Percentiles rank a stretch among this genome's conserved stretches.
phyloP scores from a whole-genome alignment of 345 rosid species.

The Kernera saxatilis region DNA sequence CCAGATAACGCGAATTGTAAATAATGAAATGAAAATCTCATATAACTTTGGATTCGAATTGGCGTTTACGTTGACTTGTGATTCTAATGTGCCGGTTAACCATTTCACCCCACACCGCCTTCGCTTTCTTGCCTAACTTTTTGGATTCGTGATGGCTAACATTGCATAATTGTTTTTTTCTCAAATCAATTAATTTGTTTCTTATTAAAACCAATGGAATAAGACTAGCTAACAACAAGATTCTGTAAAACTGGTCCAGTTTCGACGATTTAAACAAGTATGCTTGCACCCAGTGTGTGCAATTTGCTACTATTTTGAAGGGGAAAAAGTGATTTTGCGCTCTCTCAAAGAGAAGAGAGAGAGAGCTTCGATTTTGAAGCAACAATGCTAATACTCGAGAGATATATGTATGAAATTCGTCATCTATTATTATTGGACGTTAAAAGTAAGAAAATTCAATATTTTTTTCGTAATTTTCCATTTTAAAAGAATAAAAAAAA shows the following conservation, averaged over 20 bases:
- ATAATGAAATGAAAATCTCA: too few relatives aligned
- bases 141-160: slow-evolving; percentile 17
- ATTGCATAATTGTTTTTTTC: background rate
- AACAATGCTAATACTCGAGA: too few relatives aligned
- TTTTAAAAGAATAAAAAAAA: background rate
- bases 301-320: too few relatives aligned
- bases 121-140: slow-evolving; percentile 12
- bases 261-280: background rate
- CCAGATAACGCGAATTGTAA: too few relatives aligned
- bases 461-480: background rate
- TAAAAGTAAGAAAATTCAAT: too few relatives aligned
- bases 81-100: slow-evolving; percentile 4
- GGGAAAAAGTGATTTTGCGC: too few relatives aligned
- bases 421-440: too few relatives aligned
- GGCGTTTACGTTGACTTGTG: slow-evolving; percentile 11
- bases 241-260: background rate
- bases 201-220: background rate
- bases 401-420: too few relatives aligned
- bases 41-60: too few relatives aligned
- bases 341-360: too few relatives aligned
- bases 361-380: too few relatives aligned
- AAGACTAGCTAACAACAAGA: slow-evolving; percentile 15
- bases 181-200: background rate
- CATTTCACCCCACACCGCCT: slow-evolving; percentile 2
- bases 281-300: too few relatives aligned